These are phyloP conservation scores for Stephanocyclus meneghinianus DNA, from an alignment of 352 stramenopile genomes.

Conservation along the genomic window DNA sequence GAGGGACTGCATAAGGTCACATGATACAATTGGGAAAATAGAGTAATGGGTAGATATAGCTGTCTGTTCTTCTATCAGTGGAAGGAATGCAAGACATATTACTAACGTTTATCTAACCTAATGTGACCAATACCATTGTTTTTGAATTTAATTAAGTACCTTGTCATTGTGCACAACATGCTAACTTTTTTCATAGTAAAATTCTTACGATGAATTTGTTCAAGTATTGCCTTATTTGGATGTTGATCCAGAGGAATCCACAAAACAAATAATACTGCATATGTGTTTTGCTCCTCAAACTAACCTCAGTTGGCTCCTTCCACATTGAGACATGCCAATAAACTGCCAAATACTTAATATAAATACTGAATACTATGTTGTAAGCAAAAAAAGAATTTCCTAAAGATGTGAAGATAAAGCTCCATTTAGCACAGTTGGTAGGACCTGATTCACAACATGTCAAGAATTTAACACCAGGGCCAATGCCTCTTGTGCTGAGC, in stretches of 20 bases:
- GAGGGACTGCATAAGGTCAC: neutral
- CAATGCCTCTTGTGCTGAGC: constrained; percentile 11
- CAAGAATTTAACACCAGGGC: constrained; percentile 21
- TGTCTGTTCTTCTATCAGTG: neutral
- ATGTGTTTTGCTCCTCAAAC: neutral
- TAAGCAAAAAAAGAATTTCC: neutral
- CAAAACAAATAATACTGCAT: neutral
- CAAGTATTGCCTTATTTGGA: constrained; percentile 13
- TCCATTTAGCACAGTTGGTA: neutral
- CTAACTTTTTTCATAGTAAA: constrained; percentile 17
- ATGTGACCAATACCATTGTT: neutral
- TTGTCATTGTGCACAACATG: constrained; percentile 10
- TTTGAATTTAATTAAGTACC: neutral
- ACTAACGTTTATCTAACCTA: neutral
- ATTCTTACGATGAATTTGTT: constrained; percentile 15
- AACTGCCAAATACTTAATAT: neutral
- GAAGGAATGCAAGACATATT: neutral
- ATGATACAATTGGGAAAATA: no score
- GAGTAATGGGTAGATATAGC: neutral
- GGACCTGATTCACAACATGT: neutral
- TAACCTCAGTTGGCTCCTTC: constrained; percentile 23
- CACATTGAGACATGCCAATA: neutral
- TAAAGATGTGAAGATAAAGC: neutral
- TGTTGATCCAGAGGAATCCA: no score
- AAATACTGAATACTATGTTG: neutral